Base-by-base conservation (phyloP, 1,139 yeast species). In the Lodderomyces jiufengensis region DNA sequence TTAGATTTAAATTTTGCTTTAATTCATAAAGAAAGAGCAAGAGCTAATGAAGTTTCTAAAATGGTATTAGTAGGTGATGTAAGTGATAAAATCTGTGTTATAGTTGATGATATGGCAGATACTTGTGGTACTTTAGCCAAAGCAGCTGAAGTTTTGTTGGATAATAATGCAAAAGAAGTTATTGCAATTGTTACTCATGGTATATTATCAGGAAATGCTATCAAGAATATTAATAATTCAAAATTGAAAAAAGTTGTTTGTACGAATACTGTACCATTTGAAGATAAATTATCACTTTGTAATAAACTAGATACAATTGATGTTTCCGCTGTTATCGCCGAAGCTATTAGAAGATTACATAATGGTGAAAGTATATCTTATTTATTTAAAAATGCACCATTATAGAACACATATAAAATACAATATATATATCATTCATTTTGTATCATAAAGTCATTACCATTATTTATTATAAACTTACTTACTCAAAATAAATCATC, bases 41-140 rank as follows among this genome's bases (percentile, higher is more conserved):
- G 80, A 56, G 88, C 92, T 27, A 82, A 81, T 51, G 88, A 83
- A 60, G 85, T 82, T 12, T 75, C 84, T 22, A 69, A 78, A 52
- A 82, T 83, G 90, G 87, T 76, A 13, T 61, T 76, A 37, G 94
- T 84, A 29, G 94, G 94, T 48, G 92, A 84, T 59, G 94, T 84
- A 23, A 61, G 73, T 2, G 75, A 77, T 36, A 82, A 82, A 51
- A 72, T 80, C 3, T 83, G 92, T 62, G 66, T 84, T 21, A 63
- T 84, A 46, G 78, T 84, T 27, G 94, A 84, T 54, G 94, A 84
- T 54, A 83, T 84, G 85, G 90, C 90, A 16, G 92, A 84, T 52
- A 84, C 92, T 4, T 83, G 92, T 61, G 92, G 92, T 32, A 83
- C 92, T 3, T 63, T 83, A 44, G 83, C 82, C 45, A 83, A 83